Base-by-base conservation (phyloP, 768 basidiomycete genomes). In the Trametopsis cervina region DNA sequence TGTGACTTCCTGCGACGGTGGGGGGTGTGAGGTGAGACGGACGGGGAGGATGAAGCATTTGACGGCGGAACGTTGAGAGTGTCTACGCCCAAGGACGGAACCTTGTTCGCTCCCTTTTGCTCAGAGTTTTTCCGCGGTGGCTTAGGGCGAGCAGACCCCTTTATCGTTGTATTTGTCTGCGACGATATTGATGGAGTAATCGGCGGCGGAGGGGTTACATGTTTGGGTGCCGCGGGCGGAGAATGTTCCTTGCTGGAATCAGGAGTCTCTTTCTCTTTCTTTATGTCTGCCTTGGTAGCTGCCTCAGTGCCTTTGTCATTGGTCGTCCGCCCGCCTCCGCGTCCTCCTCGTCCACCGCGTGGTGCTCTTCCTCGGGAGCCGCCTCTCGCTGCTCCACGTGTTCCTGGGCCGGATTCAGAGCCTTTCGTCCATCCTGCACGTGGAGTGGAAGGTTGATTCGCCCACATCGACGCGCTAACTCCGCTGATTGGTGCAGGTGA, bases 1-100 rank as follows among this genome's bases (percentile, higher is more conserved):
- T 73, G 42, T 66, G 66, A 18, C 77, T 69, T 36, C 78, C 71
- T 74, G 40, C 78, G 73, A 38, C 76, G 76, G 52, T 71, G 69
- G 15, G 71, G 53, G 13, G 72, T 64, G 39, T 71, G 74, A 40
- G 75, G 60, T 9, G 73, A 60, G 1, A 55, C 55, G 4, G 66
- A 46, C 25, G 37, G 18, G 56, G 55, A 15, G 46, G 58, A 29
- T 50, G 53, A 51, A 41, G 43, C 17, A 52, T 57, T 44, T 49
- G 52, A 35, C 4, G 46, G 20, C 18, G 24, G 52, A 46, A 17
- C 54, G 35, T 21, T 33, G 36, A 33, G 10, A 25, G 51, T 17
- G 20, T 59, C 55, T 15, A 53, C 42, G 4, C 38, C 40, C 15
- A 49, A 39, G 21, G 55, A 21, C 27, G 61, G 38, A 21, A 21